Percentiles rank a stretch among this genome's conserved stretches.
These are phyloP conservation scores for Yamadazyma tumulicola DNA, from an alignment of 805 yeast genomes.

Conservation along the genomic window DNA sequence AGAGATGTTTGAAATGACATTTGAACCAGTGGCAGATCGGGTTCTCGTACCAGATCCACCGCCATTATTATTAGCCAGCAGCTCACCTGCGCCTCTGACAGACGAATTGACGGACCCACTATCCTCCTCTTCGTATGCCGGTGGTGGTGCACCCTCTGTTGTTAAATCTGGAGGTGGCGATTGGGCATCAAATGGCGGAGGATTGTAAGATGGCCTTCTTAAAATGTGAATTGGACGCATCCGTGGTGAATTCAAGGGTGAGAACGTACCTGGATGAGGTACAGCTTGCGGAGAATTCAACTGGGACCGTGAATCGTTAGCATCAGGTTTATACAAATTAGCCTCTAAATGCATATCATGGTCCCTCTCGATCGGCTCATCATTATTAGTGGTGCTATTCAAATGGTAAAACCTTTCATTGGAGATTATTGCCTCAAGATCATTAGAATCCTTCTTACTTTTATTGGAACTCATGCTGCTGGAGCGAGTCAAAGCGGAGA, in stretches of 20 bases:
- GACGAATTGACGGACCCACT: neutral
- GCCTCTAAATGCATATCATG: slow-evolving; percentile 39
- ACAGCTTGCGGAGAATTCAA: slow-evolving; percentile 63
- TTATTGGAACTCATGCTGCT: slow-evolving; percentile 2
- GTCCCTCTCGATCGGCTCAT: slow-evolving; percentile 36
- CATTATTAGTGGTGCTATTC: slow-evolving; percentile 21
- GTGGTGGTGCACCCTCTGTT: slow-evolving; percentile 20
- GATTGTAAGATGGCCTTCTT: slow-evolving; percentile 54
- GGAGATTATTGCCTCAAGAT: slow-evolving; percentile 1
- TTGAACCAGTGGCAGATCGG: slow-evolving; percentile 4
- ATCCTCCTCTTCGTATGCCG: slow-evolving; percentile 26
- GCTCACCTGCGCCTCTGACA: neutral
- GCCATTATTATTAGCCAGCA: slow-evolving; percentile 1
- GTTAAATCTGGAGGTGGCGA: slow-evolving; percentile 14
- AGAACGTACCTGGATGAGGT: slow-evolving; percentile 42
- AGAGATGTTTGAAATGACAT: neutral
- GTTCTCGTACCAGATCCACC: slow-evolving; percentile 1
- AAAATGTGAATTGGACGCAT: slow-evolving; percentile 51
- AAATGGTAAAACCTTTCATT: slow-evolving; percentile 25
- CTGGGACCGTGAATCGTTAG: slow-evolving; percentile 33
- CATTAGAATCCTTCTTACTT: slow-evolving; percentile 2
- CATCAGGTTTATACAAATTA: slow-evolving; percentile 53
- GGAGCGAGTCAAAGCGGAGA: slow-evolving; percentile 14
- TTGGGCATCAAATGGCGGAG: slow-evolving; percentile 55
- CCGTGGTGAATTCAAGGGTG: slow-evolving; percentile 39